Evolutionary conservation across 2,329 filamentous ascomycete genomes (phyloP).

Genomic region (Fusarium xylarioides): DNA sequence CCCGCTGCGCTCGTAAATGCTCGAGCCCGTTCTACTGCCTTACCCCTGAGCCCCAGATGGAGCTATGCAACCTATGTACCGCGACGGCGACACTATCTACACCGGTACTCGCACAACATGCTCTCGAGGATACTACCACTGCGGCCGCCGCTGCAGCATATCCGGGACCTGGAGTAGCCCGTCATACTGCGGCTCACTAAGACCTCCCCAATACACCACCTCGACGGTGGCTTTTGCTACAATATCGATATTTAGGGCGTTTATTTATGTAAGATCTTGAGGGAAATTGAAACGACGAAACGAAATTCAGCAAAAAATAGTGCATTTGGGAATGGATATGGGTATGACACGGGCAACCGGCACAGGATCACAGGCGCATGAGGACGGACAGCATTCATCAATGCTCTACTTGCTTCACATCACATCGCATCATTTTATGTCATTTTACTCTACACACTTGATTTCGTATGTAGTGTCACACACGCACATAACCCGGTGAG

Average conservation of each 20-base stretch:
- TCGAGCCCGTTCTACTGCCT: slow-evolving; percentile 45
- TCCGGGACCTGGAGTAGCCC: slow-evolving; percentile 20
- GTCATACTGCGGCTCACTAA: slow-evolving; percentile 24
- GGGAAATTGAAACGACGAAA: slow-evolving; percentile 33
- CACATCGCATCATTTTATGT: slow-evolving; percentile 3
- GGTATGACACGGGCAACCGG: slow-evolving; percentile 14
- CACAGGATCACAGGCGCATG: slow-evolving; percentile 23
- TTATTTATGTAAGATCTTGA: slow-evolving; percentile 19
- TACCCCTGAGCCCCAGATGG: slow-evolving; percentile 41
- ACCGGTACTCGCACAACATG: slow-evolving; percentile 42
- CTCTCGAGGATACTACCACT: slow-evolving; percentile 19
- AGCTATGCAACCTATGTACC: slow-evolving; percentile 40
- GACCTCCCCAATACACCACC: background rate
- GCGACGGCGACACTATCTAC: slow-evolving; percentile 33
- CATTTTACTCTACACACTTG: background rate
- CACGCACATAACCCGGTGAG: slow-evolving; percentile 27
- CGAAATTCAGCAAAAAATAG: slow-evolving; percentile 19
- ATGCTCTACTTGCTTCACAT: slow-evolving; percentile 19
- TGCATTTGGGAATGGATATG: slow-evolving; percentile 20
- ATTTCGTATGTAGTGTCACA: slow-evolving; percentile 28
- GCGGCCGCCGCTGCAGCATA: slow-evolving; percentile 19
- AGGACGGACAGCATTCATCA: slow-evolving; percentile 36
- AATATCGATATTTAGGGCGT: slow-evolving; percentile 14
- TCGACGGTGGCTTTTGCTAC: background rate
- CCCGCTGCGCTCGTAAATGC: slow-evolving; percentile 43